These are phyloP conservation scores for Centaurea solstitialis DNA, from an alignment of 129 eudicot genomes.

Conservation along the genomic window DNA sequence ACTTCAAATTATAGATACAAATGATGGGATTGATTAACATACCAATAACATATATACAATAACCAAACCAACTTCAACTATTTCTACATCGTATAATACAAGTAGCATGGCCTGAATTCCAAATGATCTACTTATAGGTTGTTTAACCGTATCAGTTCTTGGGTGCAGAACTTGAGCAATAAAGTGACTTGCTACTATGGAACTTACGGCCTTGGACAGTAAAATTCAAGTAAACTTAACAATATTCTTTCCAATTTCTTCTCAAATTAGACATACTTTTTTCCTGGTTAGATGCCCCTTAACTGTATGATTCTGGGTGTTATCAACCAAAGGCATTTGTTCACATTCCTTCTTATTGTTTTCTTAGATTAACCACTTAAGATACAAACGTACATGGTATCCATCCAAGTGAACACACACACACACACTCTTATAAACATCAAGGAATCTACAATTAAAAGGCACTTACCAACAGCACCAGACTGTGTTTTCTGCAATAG, in stretches of 20 bases:
- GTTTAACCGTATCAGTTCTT: not conserved
- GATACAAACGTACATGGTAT: not conserved
- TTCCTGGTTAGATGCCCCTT: not conserved
- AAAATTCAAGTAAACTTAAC: not conserved
- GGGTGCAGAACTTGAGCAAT: not conserved
- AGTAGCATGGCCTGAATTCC: not conserved
- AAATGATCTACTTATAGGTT: not conserved
- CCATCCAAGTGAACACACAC: not conserved
- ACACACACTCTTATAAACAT: constrained; percentile 4
- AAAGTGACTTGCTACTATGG: constrained; percentile 5
- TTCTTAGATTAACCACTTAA: not conserved
- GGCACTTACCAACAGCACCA: constrained; percentile 76
- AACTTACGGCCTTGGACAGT: not conserved
- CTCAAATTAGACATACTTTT: not conserved
- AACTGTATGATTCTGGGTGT: constrained; percentile 1
- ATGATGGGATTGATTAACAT: constrained; percentile 1
- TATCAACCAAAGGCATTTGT: not conserved
- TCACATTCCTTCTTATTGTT: not conserved
- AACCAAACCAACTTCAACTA: not conserved
- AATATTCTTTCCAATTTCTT: not conserved
- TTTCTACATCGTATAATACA: not conserved
- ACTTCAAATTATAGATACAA: constrained; percentile 14
- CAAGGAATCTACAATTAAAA: not conserved
- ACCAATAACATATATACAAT: not conserved
- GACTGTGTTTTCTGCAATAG: constrained; percentile 86